These are phyloP conservation scores for Penicillium cinerascens DNA, from an alignment of 495 filamentous ascomycete genomes.

Conservation along the genomic window DNA sequence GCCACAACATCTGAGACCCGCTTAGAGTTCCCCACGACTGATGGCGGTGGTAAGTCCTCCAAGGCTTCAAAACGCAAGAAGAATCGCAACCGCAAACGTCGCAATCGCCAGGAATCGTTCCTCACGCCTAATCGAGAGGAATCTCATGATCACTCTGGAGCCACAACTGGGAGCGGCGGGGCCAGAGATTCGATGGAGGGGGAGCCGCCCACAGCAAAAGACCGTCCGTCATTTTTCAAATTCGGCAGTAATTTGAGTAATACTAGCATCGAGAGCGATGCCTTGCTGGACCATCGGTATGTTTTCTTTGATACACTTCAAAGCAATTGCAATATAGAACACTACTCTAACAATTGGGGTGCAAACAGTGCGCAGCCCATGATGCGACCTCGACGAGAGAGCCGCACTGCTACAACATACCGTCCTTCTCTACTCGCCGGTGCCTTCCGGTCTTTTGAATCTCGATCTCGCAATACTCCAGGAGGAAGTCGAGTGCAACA, in stretches of 20 bases:
- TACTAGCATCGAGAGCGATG: conserved; percentile 79
- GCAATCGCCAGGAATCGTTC: conserved; percentile 41
- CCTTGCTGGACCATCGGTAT: conserved; percentile 76
- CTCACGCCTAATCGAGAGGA: conserved; percentile 26
- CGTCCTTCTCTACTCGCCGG: conserved; percentile 33
- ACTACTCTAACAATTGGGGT: background rate
- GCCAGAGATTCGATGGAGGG: conserved; percentile 26
- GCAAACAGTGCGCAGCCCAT: conserved; percentile 60
- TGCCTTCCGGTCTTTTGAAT: conserved; percentile 21
- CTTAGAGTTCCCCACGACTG: conserved; percentile 23
- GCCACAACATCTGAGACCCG: conserved; percentile 21
- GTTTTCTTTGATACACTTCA: background rate
- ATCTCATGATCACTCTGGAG: conserved; percentile 20
- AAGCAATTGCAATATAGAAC: background rate
- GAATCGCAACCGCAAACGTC: conserved; percentile 39
- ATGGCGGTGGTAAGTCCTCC: conserved; percentile 20
- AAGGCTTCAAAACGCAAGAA: conserved; percentile 38
- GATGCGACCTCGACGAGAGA: conserved; percentile 66
- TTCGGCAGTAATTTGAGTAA: conserved; percentile 61
- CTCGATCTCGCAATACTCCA: conserved; percentile 29
- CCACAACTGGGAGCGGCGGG: conserved; percentile 21
- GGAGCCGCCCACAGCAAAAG: conserved; percentile 27
- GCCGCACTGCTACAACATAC: conserved; percentile 49
- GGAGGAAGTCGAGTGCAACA: conserved; percentile 23
- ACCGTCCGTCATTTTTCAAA: conserved; percentile 54